These are phyloP conservation scores for Colletotrichum gloeosporioides DNA, from an alignment of 2,329 filamentous ascomycete species.

Conservation along the genomic window DNA sequence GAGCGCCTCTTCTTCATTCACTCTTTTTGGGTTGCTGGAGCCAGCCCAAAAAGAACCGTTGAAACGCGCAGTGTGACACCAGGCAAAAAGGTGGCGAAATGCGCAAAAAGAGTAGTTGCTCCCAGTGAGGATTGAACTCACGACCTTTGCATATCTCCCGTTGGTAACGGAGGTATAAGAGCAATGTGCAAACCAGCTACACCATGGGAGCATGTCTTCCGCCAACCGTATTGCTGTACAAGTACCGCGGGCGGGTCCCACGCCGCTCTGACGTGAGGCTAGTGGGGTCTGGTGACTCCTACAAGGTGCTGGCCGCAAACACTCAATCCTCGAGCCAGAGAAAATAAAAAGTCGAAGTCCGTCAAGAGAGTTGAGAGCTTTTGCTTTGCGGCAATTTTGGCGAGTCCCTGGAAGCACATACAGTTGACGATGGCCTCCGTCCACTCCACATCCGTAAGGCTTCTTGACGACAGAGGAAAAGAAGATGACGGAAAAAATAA, in stretches of 20 bases:
- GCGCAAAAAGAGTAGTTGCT: slow-evolving; percentile 6
- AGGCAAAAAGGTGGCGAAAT: background rate
- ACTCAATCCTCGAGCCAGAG: background rate
- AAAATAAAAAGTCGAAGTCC: background rate
- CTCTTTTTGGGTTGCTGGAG: background rate
- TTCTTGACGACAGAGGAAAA: background rate
- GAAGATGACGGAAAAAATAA: background rate
- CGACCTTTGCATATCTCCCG: slow-evolving; percentile 33
- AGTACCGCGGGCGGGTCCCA: background rate
- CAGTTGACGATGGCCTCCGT: background rate
- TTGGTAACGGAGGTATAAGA: slow-evolving; percentile 32
- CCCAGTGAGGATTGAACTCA: slow-evolving; percentile 36
- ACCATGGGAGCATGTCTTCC: slow-evolving; percentile 28
- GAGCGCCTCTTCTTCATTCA: too few species aligned
- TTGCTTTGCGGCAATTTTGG: background rate
- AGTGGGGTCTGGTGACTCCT: background rate
- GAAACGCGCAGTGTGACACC: background rate
- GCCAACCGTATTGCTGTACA: background rate
- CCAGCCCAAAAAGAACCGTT: background rate
- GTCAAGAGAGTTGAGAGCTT: background rate
- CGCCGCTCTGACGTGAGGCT: background rate
- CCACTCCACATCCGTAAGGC: background rate
- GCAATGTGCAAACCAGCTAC: slow-evolving; percentile 39
- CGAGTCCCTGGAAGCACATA: background rate
- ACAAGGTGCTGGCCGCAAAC: background rate